Base-by-base conservation (phyloP, 306 rosid genomes). In the Mimosa pudica region DNA sequence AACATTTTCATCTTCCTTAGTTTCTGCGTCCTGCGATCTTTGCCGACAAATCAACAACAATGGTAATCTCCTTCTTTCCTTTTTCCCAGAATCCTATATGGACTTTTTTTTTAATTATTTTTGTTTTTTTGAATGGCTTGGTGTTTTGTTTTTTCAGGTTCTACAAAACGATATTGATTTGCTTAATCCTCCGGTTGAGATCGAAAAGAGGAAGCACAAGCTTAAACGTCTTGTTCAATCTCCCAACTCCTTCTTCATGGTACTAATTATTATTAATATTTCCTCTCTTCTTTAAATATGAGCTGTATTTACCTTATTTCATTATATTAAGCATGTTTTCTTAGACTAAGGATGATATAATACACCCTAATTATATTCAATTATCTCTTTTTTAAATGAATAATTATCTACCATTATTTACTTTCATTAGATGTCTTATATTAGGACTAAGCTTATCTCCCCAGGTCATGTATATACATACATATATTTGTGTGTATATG, bases 241-340 rank as follows among this genome's bases (percentile, higher is more conserved):
- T 4, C 85, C 85, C 1, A 82, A 82, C 30, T 82, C 85, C 0
- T 85, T 87, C 81, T 84, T 87, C 91, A 92, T 84, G 77, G 94
- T 88, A 79, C 30, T 24, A 24, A 24, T 24, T 24, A 24, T 24
- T 24, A 24, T 24, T 24, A 24, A 24, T 24, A 24, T 24, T 24
- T 24, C 30, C 30, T 24, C 30, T 24, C 30, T 24, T 24, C 30
- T 24, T 24, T 24, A 24, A 24, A 24, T 24, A 24, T 24, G 30
- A 24, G 30, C 30, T 24, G 30, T 24, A 24, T 24, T 24, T 24
- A 24, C 30, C 30, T 24, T 24, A 24, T 24, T 24, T 24, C 30
- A 24, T 24, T 24, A 24, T 24, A 24, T 24, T 24, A 24, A 24
- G 30, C 30, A 24, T 24, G 30, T 24, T 24, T 24, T 24, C 30